Base-by-base conservation (phyloP, 441 rosid genomes). In the Viola pubescens region DNA sequence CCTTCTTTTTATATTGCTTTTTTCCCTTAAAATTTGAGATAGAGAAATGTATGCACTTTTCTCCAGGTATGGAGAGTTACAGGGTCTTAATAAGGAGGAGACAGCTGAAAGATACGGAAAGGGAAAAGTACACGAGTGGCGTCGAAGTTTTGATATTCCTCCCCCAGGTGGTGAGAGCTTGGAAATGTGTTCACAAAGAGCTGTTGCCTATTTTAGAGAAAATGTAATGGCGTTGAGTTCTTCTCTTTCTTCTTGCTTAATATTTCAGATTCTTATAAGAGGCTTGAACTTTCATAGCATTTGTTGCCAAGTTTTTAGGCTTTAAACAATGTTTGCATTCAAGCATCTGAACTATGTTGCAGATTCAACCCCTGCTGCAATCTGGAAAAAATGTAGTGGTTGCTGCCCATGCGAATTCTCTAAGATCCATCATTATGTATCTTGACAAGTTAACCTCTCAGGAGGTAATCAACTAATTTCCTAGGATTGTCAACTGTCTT, bases 101-200 rank as follows among this genome's bases (percentile, higher is more conserved):
- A 94, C 99, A 0, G 96, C 99, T 7, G 89, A 86, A 38, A 83
- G 85, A 75, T 94, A 77, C 44, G 99, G 99, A 63, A 88, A 82
- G 56, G 89, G 88, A 53, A 78, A 88, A 73, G 97, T 94, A 67
- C 95, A 86, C 0, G 96, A 90, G 78, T 94, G 99, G 99, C 88
- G 99, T 56, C 75, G 97, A 67, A 94, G 99, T 76, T 94, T 83
- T 66, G 89, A 88, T 62, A 94, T 81, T 54, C 97, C 96, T 72
- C 97, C 97, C 4, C 96, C 99, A 0, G 79, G 81, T 49, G 99
- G 99, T 4, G 97, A 94, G 80, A 94, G 99, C 71, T 81, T 94
- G 79, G 95, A 90, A 78, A 94, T 94, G 96, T 94, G 99, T 58
- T 94, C 99, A 62, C 64, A 83, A 72, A 81, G 99, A 81, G 97